Evolutionary conservation across 2,329 filamentous ascomycete species (phyloP), one percentile per base, ranked within the genome.

Genomic region (Pestalotiopsis fici): DNA sequence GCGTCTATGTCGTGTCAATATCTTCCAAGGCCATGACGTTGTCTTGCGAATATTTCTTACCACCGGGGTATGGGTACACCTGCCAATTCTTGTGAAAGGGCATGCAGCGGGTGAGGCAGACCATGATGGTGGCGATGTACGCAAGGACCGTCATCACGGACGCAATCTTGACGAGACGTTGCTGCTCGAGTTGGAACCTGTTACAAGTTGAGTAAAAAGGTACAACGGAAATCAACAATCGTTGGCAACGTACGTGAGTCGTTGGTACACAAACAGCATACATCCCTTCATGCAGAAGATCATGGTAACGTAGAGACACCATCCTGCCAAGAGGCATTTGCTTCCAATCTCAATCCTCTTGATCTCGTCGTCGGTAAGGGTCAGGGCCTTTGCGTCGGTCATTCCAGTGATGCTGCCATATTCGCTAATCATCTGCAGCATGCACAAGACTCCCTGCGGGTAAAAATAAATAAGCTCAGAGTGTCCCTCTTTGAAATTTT

Each of bases 271-370:
- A 39, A 62, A 62, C 31, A 62, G 59, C 59, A 62, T 62, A 23
- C 59, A 62, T 7, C 28, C 59, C 28, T 62, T 62, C 31, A 62
- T 31, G 35, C 59, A 62, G 15, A 31, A 62, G 59, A 62, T 62
- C 31, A 62, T 31, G 31, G 59, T 62, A 6, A 62, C 59, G 59
- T 62, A 62, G n/a, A 62, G 59, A 15, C 59, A 62, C 59, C 59
- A 62, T 31, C 59, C 59, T 31, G 59, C 59, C 28, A 62, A 39
- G 18, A 62, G 59, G 59, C 59, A 62, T 39, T 62, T 62, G 59
- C 59, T 62, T 31, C 59, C 59, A 18, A 39, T 47, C 18, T 37
- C n/a, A 25, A 39, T 62, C 28, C 59, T 31, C 3, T 12, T 15
- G 21, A 62, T 39, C 59, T 62, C 25, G 25, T 62, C 59, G 15